Percentiles rank a stretch among this genome's conserved stretches.
Conservation (phyloP, 23 red algal species). For the Gracilaria domingensis region DNA sequence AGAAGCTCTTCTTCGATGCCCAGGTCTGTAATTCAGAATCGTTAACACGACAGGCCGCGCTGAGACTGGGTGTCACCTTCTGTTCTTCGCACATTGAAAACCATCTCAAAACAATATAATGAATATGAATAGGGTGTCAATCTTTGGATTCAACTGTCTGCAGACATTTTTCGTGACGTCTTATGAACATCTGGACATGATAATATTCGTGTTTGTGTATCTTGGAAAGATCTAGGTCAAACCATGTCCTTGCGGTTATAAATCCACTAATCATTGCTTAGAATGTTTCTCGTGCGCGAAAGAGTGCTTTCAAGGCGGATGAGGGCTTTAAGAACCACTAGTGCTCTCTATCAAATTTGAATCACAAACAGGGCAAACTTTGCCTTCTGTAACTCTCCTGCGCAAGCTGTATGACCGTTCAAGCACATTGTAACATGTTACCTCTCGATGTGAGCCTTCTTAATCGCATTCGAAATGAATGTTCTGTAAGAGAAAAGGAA, state of each 20-base stretch:
- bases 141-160: background rate
- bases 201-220: constrained; percentile 14
- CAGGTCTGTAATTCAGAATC: background rate
- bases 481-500: no score
- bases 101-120: background rate
- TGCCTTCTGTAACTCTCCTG: no score
- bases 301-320: background rate
- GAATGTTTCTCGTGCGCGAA: background rate
- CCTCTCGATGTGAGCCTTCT: no score
- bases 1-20: background rate
- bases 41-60: background rate
- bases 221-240: background rate
- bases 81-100: background rate
- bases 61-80: background rate
- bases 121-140: constrained; percentile 1
- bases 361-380: no score
- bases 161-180: background rate
- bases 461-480: no score
- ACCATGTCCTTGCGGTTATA: background rate
- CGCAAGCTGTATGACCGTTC: no score
- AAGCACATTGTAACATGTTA: no score
- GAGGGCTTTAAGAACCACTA: background rate
- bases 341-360: no score
- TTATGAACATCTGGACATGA: background rate
- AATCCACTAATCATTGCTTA: background rate